Conservation (phyloP, 306 rosid species). For the Mimosa bimucronata region DNA sequence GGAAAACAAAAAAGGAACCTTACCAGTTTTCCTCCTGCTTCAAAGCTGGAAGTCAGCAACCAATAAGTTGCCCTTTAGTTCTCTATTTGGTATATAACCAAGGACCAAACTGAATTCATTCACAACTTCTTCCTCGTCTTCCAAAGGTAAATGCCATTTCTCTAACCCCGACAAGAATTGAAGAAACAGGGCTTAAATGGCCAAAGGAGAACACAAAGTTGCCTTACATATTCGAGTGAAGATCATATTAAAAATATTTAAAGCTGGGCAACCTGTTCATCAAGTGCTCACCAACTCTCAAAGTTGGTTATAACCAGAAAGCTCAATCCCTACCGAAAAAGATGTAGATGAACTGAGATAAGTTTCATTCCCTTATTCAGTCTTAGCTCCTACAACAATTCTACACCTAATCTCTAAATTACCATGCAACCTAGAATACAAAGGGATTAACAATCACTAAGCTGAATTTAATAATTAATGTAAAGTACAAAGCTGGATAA, state of each 20-base stretch:
- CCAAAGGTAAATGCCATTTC: slow-evolving; percentile 81
- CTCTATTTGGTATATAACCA: slow-evolving; percentile 79
- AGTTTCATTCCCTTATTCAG: not conserved
- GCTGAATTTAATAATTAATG: not conserved
- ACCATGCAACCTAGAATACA: not conserved
- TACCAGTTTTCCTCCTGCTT: slow-evolving; percentile 88
- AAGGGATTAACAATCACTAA: not conserved
- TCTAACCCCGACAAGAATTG: slow-evolving; percentile 70
- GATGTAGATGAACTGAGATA: not conserved
- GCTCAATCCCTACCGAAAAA: not conserved
- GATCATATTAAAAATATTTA: slow-evolving; percentile 22
- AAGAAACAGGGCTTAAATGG: slow-evolving; percentile 30
- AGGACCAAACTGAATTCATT: slow-evolving; percentile 80
- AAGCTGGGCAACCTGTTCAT: not conserved
- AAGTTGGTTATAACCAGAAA: slow-evolving; percentile 1
- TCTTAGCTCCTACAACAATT: not conserved
- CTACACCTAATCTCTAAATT: not conserved
- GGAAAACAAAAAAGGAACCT: slow-evolving; percentile 38
- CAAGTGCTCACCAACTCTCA: slow-evolving; percentile 1
- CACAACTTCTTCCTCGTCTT: slow-evolving; percentile 95
- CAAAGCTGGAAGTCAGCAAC: slow-evolving; percentile 91
- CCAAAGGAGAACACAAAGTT: slow-evolving; percentile 25
- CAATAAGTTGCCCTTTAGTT: slow-evolving; percentile 81
- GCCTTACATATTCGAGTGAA: slow-evolving; percentile 28
- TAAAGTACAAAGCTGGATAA: not conserved